These are phyloP conservation scores for Huntiella savannae DNA, from an alignment of 2,329 filamentous ascomycete species.

Conservation along the genomic window DNA sequence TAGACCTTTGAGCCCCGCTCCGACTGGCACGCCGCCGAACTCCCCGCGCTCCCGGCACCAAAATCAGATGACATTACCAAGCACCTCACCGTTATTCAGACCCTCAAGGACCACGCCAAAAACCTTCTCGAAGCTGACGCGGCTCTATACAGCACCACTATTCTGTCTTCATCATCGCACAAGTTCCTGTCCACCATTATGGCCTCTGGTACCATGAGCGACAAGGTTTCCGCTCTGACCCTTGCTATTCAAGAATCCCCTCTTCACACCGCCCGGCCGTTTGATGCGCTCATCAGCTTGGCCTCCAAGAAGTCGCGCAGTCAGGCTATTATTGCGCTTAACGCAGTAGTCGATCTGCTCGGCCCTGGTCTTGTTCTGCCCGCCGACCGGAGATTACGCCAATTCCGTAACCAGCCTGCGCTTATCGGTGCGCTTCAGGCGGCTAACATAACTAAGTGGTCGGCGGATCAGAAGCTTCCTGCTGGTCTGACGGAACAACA, in stretches of 20 bases:
- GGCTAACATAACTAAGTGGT: slow-evolving; percentile 40
- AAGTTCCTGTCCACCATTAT: slow-evolving; percentile 97
- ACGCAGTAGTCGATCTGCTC: slow-evolving; percentile 83
- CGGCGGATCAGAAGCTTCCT: slow-evolving; percentile 48
- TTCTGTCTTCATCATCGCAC: slow-evolving; percentile 68
- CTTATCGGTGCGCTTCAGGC: slow-evolving; percentile 53
- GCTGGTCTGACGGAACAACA: slow-evolving; percentile 55
- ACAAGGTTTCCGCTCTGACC: slow-evolving; percentile 90
- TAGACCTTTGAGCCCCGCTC: slow-evolving; percentile 38
- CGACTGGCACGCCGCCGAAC: slow-evolving; percentile 33
- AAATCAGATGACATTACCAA: slow-evolving; percentile 26
- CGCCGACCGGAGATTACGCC: slow-evolving; percentile 56
- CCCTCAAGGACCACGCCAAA: slow-evolving; percentile 50
- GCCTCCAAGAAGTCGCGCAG: slow-evolving; percentile 88
- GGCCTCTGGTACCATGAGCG: slow-evolving; percentile 84
- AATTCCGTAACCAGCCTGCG: slow-evolving; percentile 63
- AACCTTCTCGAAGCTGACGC: slow-evolving; percentile 62
- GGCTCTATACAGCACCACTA: slow-evolving; percentile 50
- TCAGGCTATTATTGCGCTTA: slow-evolving; percentile 80
- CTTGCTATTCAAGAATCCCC: slow-evolving; percentile 91
- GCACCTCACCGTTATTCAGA: slow-evolving; percentile 25
- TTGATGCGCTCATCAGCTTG: slow-evolving; percentile 64
- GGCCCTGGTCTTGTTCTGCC: slow-evolving; percentile 77
- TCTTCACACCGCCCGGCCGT: slow-evolving; percentile 73
- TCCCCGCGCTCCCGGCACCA: slow-evolving; percentile 25